These are phyloP conservation scores for Periconia sp. DNA, from an alignment of 2,329 filamentous ascomycete genomes.

Conservation along the genomic window DNA sequence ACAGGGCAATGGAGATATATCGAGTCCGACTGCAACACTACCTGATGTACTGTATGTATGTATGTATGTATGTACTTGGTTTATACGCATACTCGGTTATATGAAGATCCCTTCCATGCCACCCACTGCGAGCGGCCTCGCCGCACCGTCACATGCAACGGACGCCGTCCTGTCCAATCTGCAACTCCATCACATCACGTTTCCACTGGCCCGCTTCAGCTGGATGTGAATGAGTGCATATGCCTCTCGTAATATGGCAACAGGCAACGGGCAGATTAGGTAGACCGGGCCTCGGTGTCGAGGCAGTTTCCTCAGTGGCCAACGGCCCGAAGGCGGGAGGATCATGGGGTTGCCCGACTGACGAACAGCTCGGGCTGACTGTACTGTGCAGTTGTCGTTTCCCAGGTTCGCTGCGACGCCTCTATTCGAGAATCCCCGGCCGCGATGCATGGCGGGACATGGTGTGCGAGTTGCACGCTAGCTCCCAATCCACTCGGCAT, in stretches of 20 bases:
- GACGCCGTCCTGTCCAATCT: slow-evolving; percentile 13
- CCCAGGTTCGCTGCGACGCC: slow-evolving; percentile 19
- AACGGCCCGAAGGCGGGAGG: slow-evolving; percentile 33
- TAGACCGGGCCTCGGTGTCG: slow-evolving; percentile 2
- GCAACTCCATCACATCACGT: slow-evolving; percentile 7
- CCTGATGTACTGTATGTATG: too few relatives aligned
- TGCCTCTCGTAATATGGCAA: slow-evolving; percentile 3
- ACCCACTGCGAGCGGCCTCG: slow-evolving; percentile 19
- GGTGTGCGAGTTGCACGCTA: slow-evolving; percentile 3
- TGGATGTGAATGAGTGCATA: slow-evolving; percentile 1
- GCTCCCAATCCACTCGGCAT: too few relatives aligned
- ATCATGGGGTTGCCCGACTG: slow-evolving; percentile 17
- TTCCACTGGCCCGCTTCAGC: slow-evolving; percentile 3
- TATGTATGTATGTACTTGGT: too few relatives aligned
- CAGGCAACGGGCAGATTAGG: slow-evolving; percentile 4
- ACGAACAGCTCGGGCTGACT: slow-evolving; percentile 17
- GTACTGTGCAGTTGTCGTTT: slow-evolving; percentile 12
- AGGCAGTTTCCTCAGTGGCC: slow-evolving; percentile 10
- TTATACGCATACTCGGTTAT: slow-evolving; percentile 38
- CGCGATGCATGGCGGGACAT: slow-evolving; percentile 28
- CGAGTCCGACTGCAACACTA: slow-evolving; percentile 16
- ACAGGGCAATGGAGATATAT: slow-evolving; percentile 32
- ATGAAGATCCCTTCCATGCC: slow-evolving; percentile 32
- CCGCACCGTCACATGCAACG: slow-evolving; percentile 35
- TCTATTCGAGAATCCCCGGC: not conserved